A percentile compares a stretch with the other conserved stretches of the same genome.
Conservation (phyloP, 306 rosid genomes). For the Acacia melanoxylon region DNA sequence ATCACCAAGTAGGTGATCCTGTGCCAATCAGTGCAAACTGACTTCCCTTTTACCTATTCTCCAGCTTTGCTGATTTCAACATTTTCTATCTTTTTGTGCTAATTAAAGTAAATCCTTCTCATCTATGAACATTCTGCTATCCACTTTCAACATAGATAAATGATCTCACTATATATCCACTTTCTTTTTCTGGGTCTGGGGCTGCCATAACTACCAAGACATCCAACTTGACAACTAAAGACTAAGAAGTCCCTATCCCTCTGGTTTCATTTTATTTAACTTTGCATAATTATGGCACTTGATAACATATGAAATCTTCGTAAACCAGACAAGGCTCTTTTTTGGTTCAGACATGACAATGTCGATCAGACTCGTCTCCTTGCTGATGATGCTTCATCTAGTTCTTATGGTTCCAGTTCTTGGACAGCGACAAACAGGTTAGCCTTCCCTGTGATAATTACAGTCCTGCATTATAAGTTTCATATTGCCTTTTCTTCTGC, state of each 20-base stretch:
- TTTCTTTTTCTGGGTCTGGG: background rate
- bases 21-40: background rate
- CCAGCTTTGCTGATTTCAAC: background rate
- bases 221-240: background rate
- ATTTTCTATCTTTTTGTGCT: background rate
- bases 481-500: conserved; percentile 14
- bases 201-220: background rate
- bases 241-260: background rate
- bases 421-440: conserved; percentile 59
- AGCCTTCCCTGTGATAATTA: conserved; percentile 4
- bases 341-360: conserved; percentile 25
- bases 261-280: background rate
- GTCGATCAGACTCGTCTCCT: conserved; percentile 22
- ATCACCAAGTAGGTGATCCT: background rate
- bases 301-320: background rate
- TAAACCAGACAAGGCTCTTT: background rate
- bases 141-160: background rate
- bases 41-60: background rate
- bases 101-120: background rate
- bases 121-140: background rate
- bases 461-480: background rate
- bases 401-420: conserved; percentile 33
- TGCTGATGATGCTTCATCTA: conserved; percentile 26
- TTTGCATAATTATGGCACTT: conserved; percentile 2
- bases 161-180: background rate